Evolutionary conservation across 805 yeast genomes (phyloP).

Genomic region (Clavispora asparagi): DNA sequence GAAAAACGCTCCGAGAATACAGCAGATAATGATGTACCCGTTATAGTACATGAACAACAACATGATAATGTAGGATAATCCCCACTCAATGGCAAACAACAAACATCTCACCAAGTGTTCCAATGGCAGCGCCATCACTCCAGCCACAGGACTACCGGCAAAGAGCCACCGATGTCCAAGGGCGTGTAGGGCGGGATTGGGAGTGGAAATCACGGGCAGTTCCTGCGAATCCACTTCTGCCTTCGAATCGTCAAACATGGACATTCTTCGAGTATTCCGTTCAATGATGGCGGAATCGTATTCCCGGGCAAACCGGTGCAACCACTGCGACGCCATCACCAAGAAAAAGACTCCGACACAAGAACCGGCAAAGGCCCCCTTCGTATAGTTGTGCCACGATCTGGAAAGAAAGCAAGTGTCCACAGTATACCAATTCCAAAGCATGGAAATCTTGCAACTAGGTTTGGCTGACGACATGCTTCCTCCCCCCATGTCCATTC

Average conservation of each 20-base stretch:
- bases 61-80: slow-evolving; percentile 61
- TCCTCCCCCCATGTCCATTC: slow-evolving; percentile 8
- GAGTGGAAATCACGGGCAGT: not conserved
- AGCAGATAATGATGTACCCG: slow-evolving; percentile 60
- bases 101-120: slow-evolving; percentile 49
- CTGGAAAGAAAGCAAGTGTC: slow-evolving; percentile 60
- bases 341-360: slow-evolving; percentile 64
- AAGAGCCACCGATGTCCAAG: slow-evolving; percentile 32
- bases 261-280: not conserved
- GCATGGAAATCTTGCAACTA: slow-evolving; percentile 43
- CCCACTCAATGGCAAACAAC: slow-evolving; percentile 57
- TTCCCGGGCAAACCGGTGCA: slow-evolving; percentile 51
- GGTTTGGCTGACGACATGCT: slow-evolving; percentile 3
- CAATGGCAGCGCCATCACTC: slow-evolving; percentile 34
- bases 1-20: slow-evolving; percentile 56
- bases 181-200: slow-evolving; percentile 8
- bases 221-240: not conserved
- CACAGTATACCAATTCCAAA: slow-evolving; percentile 71
- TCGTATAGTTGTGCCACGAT: slow-evolving; percentile 57
- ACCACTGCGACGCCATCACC: slow-evolving; percentile 53
- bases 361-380: slow-evolving; percentile 66
- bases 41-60: slow-evolving; percentile 72
- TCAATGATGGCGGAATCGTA: slow-evolving; percentile 38
- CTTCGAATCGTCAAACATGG: not conserved
- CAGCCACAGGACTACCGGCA: slow-evolving; percentile 16